Evolutionary conservation across 805 yeast species (phyloP).

Genomic region (Jamesozyma rosinii): DNA sequence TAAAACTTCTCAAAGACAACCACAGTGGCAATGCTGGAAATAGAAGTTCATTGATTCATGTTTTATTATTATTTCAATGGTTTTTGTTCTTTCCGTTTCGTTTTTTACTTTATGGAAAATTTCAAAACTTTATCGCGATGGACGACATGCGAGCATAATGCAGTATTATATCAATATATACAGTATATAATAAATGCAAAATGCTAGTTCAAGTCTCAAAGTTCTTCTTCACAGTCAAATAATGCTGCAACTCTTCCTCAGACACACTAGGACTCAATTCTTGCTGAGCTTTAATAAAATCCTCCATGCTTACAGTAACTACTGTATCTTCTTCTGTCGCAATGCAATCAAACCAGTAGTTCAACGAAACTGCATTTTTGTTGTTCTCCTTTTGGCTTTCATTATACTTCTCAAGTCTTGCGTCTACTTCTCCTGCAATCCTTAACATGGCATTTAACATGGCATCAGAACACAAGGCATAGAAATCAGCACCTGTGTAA

Average conservation of each 20-base stretch:
- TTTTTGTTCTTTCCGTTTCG: too few relatives aligned
- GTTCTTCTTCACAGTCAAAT: conserved; percentile 63
- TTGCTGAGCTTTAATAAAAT: conserved; percentile 65
- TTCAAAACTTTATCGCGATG: too few relatives aligned
- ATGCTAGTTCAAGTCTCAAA: conserved; percentile 46
- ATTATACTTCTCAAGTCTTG: conserved; percentile 48
- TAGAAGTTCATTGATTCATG: too few relatives aligned
- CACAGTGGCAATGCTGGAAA: too few relatives aligned
- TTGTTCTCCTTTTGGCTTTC: conserved; percentile 14
- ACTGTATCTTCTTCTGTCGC: conserved; percentile 58
- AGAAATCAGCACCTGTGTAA: conserved; percentile 97
- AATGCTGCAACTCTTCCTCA: conserved; percentile 76
- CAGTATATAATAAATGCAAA: too few relatives aligned
- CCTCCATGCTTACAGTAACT: conserved; percentile 61
- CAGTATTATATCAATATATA: too few relatives aligned
- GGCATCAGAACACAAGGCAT: conserved; percentile 90
- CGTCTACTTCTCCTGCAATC: conserved; percentile 68
- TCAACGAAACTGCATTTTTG: conserved; percentile 44
- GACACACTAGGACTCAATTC: conserved; percentile 81
- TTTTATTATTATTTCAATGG: too few relatives aligned
- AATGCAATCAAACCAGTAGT: conserved; percentile 86
- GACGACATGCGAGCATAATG: too few relatives aligned
- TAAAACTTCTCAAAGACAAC: too few relatives aligned
- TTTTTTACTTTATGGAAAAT: too few relatives aligned
- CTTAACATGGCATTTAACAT: conserved; percentile 95